A percentile compares a stretch with the other conserved stretches of the same genome.
phyloP scores from a whole-genome alignment of 805 yeast species.

The Nakazawaea ishiwadae region DNA sequence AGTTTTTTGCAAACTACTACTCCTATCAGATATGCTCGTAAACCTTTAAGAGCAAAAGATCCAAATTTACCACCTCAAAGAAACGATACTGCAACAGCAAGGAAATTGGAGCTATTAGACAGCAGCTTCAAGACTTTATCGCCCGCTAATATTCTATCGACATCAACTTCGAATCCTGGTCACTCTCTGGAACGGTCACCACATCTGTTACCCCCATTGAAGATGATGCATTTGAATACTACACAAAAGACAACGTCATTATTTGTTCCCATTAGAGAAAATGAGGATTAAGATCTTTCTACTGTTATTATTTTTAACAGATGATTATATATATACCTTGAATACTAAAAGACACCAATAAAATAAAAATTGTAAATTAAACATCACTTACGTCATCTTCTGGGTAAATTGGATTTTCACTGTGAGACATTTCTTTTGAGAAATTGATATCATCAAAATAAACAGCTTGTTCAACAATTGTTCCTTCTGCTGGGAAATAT shows the following conservation, averaged over 20 bases:
- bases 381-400: background rate
- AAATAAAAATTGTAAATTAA: background rate
- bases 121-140: background rate
- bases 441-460: slow-evolving; percentile 6
- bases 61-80: slow-evolving; percentile 1
- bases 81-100: background rate
- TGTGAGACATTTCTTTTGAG: slow-evolving; percentile 3
- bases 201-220: slow-evolving; percentile 3
- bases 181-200: background rate
- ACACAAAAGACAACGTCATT: background rate
- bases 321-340: background rate
- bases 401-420: slow-evolving; percentile 1
- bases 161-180: background rate
- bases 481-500: slow-evolving; percentile 20
- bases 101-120: background rate
- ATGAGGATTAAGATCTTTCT: background rate
- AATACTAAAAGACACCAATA: background rate
- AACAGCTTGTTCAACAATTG: slow-evolving; percentile 7
- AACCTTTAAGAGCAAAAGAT: background rate
- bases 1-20: background rate
- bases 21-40: background rate
- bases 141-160: slow-evolving; percentile 2
- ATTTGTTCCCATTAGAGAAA: background rate
- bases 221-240: background rate
- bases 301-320: background rate